phyloP scores from a whole-genome alignment of 148 eudicot species.

The Chenopodium suecicum region DNA sequence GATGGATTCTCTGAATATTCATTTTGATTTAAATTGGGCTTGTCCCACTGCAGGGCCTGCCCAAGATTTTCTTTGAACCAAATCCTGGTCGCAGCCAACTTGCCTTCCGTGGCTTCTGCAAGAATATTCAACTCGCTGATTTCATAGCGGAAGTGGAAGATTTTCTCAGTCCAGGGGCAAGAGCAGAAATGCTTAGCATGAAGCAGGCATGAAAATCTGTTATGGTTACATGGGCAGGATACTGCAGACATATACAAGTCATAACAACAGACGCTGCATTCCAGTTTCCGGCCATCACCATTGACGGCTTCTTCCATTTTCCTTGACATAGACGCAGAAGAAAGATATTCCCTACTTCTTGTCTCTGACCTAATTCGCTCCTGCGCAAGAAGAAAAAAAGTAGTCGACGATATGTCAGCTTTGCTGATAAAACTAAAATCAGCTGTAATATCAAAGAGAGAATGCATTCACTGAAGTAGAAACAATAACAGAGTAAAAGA shows the following conservation, averaged over 20 bases:
- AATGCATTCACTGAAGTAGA: not conserved
- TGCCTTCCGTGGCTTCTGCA: slow-evolving; percentile 67
- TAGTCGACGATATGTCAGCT: not conserved
- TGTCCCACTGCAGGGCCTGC: slow-evolving; percentile 11
- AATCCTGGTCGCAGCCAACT: slow-evolving; percentile 32
- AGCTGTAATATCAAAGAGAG: not conserved
- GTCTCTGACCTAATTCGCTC: slow-evolving; percentile 49
- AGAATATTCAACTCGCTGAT: slow-evolving; percentile 50
- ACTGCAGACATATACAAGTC: slow-evolving; percentile 70
- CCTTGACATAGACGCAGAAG: slow-evolving; percentile 39
- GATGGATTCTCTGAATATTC: slow-evolving; percentile 13
- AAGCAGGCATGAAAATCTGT: slow-evolving; percentile 59
- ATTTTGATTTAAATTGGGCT: slow-evolving; percentile 1
- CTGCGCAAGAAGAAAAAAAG: slow-evolving; percentile 34
- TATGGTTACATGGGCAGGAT: slow-evolving; percentile 55
- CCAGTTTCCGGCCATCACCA: slow-evolving; percentile 39
- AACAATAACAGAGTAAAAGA: not conserved
- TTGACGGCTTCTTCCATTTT: slow-evolving; percentile 48
- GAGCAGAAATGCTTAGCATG: slow-evolving; percentile 65
- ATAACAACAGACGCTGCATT: slow-evolving; percentile 53
- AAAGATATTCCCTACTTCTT: slow-evolving; percentile 49
- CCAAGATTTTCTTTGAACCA: slow-evolving; percentile 54
- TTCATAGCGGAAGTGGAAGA: slow-evolving; percentile 47
- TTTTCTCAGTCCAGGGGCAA: slow-evolving; percentile 58
- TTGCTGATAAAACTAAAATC: not conserved